A percentile compares a stretch with the other conserved stretches of the same genome.
phyloP scores from a whole-genome alignment of 2,329 filamentous ascomycete genomes.

The Juglanconis oblonga region DNA sequence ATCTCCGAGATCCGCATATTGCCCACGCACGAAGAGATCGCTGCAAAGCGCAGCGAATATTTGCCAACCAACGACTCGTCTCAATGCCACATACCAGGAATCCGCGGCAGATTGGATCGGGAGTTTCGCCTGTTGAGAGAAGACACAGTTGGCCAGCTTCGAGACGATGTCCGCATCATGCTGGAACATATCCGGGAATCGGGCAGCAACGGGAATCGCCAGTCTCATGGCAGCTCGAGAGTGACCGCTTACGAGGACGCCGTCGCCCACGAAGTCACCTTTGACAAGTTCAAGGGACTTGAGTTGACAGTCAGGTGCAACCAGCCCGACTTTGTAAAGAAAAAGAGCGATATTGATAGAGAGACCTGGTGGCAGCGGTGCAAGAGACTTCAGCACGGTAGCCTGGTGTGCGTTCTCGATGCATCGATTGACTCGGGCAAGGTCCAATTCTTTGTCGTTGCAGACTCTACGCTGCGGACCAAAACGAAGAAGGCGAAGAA shows the following conservation, averaged over 20 bases:
- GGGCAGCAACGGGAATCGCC: neutral
- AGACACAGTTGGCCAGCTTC: conserved; percentile 52
- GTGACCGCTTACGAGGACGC: conserved; percentile 36
- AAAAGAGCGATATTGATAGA: conserved; percentile 28
- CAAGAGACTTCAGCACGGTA: conserved; percentile 46
- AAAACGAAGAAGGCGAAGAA: neutral
- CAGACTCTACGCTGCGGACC: conserved; percentile 24
- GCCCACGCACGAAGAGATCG: conserved; percentile 41
- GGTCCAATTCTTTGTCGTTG: conserved; percentile 41
- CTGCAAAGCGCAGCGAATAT: conserved; percentile 33
- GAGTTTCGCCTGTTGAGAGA: conserved; percentile 56
- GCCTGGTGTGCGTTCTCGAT: conserved; percentile 48
- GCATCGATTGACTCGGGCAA: conserved; percentile 26
- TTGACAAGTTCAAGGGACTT: conserved; percentile 39
- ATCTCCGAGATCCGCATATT: conserved; percentile 42
- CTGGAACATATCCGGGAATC: conserved; percentile 30
- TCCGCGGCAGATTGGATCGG: conserved; percentile 48
- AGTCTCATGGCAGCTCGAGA: conserved; percentile 26
- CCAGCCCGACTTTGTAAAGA: conserved; percentile 36
- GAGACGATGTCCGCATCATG: conserved; percentile 43
- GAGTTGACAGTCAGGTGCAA: conserved; percentile 42
- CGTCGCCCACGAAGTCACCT: conserved; percentile 27
- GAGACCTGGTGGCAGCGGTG: conserved; percentile 49
- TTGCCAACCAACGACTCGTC: conserved; percentile 36
- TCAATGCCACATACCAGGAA: conserved; percentile 38